Conservation (phyloP, 2,329 filamentous ascomycete genomes). For the Alternaria arbusti region DNA sequence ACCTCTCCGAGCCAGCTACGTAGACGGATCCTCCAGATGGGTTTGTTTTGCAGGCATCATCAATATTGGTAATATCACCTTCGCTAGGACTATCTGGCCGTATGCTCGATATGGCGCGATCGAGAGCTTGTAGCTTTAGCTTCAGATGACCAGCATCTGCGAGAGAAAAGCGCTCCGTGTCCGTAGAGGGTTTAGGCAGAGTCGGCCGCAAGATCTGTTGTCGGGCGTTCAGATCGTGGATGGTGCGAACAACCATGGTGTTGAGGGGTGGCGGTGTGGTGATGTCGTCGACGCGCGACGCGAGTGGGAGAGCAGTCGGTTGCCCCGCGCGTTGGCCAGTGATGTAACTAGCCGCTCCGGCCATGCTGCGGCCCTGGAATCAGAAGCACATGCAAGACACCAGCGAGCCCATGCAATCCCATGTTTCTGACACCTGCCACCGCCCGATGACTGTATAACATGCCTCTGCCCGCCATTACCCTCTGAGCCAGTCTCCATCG, state of each 20-base stretch:
- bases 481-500: neutral
- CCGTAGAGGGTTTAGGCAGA: conserved; percentile 6
- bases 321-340: conserved; percentile 9
- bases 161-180: conserved; percentile 21
- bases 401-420: neutral
- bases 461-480: neutral
- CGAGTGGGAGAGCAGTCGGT: neutral
- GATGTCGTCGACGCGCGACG: neutral
- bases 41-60: conserved; percentile 6
- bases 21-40: conserved; percentile 19
- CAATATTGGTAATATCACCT: conserved; percentile 2
- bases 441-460: neutral
- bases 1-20: conserved; percentile 24
- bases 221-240: neutral
- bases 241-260: conserved; percentile 13
- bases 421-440: neutral
- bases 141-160: conserved; percentile 26
- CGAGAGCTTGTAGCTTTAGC: conserved; percentile 28
- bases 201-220: conserved; percentile 7
- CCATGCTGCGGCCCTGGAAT: neutral
- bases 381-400: conserved; percentile 10
- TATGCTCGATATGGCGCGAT: conserved; percentile 10
- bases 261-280: neutral
- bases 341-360: conserved; percentile 11
- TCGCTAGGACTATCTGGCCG: conserved; percentile 1